Evolutionary conservation across 2,329 filamentous ascomycete genomes (phyloP), one percentile per base, ranked within the genome.

Genomic region (Huntiella abstrusa): DNA sequence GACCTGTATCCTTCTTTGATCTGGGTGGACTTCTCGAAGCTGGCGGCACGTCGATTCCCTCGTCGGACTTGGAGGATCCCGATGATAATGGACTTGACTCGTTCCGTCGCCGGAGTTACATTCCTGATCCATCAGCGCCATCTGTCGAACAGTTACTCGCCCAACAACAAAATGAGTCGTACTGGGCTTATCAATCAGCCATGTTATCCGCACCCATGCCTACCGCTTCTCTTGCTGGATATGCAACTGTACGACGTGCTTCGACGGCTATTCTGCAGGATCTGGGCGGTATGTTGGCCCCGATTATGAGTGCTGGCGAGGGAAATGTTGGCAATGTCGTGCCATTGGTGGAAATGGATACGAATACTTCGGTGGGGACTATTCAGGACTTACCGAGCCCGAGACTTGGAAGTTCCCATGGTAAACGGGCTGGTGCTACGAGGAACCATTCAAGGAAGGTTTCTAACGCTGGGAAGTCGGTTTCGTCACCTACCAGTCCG

Each of bases 1-100:
- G 41, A 4, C 45, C 70, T 41, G 74, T 91, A 4, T 84, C 83
- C 0, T 88, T 94, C 59, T 86, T 88, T 54, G 87, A 94, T 53
- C 79, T 86, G 1, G 85, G 85, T 16, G 83, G 83, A 0, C 63
- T 93, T 0, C 64, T 92, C 0, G 75, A 79, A 4, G 68, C 67
- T 13, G 68, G 69, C 52, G 61, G 1, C 43, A 46, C 19, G 52
- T 13, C 17, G 2, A 28, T 17, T 41, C 53, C 5, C 55, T 55
- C 43, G 56, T 28, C 33, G 3, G 41, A 34, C 12, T 8, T 28
- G 22, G 16, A 41, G 6, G 35, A 38, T 15, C 43, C 43, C 5
- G 43, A 49, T 7, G 39, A 46, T 8, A 42, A 28, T 12, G 40
- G 58, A 51, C 58, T 54, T 43, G 54, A 55, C 19, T 60, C 58